Evolutionary conservation across 1,284 basidiomycete genomes (phyloP).

Genomic region (Microstroma glucosiphilum): DNA sequence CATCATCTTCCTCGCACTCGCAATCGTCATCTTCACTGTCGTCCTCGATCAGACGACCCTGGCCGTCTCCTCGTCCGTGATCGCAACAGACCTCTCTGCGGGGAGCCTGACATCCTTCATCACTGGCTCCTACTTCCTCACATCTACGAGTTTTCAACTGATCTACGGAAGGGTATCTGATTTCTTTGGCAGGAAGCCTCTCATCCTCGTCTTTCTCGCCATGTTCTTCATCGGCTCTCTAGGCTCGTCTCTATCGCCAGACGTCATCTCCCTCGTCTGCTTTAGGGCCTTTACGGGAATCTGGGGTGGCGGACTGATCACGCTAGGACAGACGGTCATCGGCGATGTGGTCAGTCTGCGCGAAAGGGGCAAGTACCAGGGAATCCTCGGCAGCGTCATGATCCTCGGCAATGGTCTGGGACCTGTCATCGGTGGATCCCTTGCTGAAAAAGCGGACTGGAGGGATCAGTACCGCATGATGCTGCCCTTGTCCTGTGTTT

Average conservation of each 20-base stretch:
- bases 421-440: conserved; percentile 29
- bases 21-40: conserved; percentile 4
- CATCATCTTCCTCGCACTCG: conserved; percentile 4
- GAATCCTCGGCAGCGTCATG: conserved; percentile 28
- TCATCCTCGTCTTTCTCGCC: conserved; percentile 8
- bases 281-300: conserved; percentile 64
- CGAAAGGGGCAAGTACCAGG: conserved; percentile 30
- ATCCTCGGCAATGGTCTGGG: conserved; percentile 29
- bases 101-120: background rate
- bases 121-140: conserved; percentile 5
- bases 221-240: conserved; percentile 18
- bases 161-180: conserved; percentile 17
- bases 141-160: conserved; percentile 6
- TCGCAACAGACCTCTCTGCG: conserved; percentile 2
- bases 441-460: conserved; percentile 19
- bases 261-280: conserved; percentile 57
- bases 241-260: conserved; percentile 10
- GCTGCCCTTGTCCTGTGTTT: conserved; percentile 25
- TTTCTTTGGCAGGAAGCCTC: conserved; percentile 14
- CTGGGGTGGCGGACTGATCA: conserved; percentile 64
- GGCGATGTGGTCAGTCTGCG: conserved; percentile 25
- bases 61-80: background rate
- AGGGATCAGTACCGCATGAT: conserved; percentile 32
- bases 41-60: conserved; percentile 11
- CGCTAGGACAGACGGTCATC: conserved; percentile 53